Evolutionary conservation across 2,329 filamentous ascomycete species (phyloP).

Genomic region (Trichocomaceae sp.): DNA sequence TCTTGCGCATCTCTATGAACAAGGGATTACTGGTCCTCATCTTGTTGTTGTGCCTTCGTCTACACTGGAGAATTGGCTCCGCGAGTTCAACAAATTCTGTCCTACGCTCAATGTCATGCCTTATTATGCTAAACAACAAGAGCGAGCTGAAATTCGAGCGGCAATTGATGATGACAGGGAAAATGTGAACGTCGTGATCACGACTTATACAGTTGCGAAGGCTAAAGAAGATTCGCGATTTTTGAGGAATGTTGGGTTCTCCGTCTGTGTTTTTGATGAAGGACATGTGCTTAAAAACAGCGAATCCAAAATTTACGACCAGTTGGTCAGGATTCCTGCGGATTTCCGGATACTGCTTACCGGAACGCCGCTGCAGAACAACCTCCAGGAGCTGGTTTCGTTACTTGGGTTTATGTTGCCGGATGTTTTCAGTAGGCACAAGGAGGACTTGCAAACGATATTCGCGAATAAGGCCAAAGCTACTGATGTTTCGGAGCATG

Average conservation of each 20-base stretch:
- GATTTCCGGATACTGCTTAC: constrained; percentile 81
- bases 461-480: constrained; percentile 88
- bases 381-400: constrained; percentile 83
- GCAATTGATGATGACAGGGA: constrained; percentile 58
- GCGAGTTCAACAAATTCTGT: constrained; percentile 83
- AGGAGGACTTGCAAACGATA: constrained; percentile 73
- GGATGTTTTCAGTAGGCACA: constrained; percentile 66
- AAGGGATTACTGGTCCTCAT: constrained; percentile 62
- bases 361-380: constrained; percentile 93
- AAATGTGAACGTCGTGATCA: constrained; percentile 64
- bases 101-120: constrained; percentile 65
- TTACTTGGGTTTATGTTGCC: constrained; percentile 94
- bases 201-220: constrained; percentile 63
- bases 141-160: constrained; percentile 62
- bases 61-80: constrained; percentile 91
- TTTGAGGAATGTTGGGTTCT: constrained; percentile 54
- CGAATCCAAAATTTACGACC: constrained; percentile 71
- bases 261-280: constrained; percentile 75
- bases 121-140: constrained; percentile 64
- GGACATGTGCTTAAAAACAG: constrained; percentile 90
- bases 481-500: constrained; percentile 59
- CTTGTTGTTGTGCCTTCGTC: constrained; percentile 88
- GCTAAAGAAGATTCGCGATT: constrained; percentile 57
- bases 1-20: constrained; percentile 72
- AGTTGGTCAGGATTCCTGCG: constrained; percentile 68